Conservation (phyloP, 305 asterid genomes). For the Stenogyne calaminthoides region DNA sequence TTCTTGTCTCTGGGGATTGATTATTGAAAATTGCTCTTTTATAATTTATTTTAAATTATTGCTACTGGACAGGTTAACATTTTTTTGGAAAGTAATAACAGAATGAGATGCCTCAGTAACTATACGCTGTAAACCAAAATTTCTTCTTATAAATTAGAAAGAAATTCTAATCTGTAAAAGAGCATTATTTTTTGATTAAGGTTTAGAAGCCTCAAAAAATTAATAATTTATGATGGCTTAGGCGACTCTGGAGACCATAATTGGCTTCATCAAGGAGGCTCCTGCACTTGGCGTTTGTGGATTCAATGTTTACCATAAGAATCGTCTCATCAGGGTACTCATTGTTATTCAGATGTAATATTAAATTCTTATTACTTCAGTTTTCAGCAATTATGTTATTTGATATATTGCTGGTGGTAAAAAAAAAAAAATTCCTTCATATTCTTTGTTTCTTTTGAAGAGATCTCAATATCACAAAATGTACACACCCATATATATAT, state of each 20-base stretch:
- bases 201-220: slow-evolving; percentile 17
- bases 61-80: neutral
- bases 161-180: neutral
- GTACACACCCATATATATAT: too few species aligned
- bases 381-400: slow-evolving; percentile 4
- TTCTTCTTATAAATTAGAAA: slow-evolving; percentile 6
- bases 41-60: neutral
- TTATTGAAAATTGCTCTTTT: neutral
- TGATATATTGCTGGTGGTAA: slow-evolving; percentile 9
- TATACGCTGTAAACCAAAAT: neutral
- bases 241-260: slow-evolving; percentile 63
- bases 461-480: slow-evolving; percentile 7
- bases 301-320: slow-evolving; percentile 88
- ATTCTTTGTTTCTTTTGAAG: slow-evolving; percentile 14
- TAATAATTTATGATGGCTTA: slow-evolving; percentile 32
- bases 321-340: slow-evolving; percentile 89
- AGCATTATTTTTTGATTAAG: slow-evolving; percentile 7
- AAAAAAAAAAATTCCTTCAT: neutral
- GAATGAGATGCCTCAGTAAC: neutral
- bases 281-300: slow-evolving; percentile 71
- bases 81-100: neutral
- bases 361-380: slow-evolving; percentile 1
- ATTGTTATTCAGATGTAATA: slow-evolving; percentile 18
- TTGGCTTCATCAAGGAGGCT: slow-evolving; percentile 90
- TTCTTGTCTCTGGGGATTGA: slow-evolving; percentile 11